Evolutionary conservation across 805 yeast genomes (phyloP).

Genomic region (Hanseniaspora singularis): DNA sequence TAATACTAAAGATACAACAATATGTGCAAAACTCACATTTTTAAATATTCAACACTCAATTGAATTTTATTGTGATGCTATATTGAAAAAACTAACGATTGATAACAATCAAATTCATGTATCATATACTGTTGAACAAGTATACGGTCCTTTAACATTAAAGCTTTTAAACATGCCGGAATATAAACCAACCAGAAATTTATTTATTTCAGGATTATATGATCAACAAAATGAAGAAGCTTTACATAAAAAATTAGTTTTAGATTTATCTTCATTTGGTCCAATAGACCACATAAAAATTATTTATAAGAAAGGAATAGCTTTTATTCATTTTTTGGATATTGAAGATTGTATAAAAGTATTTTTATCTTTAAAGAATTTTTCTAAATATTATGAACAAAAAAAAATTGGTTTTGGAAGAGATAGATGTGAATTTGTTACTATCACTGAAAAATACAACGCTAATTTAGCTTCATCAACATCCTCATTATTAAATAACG

Average conservation of each 20-base stretch:
- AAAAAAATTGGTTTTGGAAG: constrained; percentile 83
- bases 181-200: constrained; percentile 89
- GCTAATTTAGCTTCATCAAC: constrained; percentile 93
- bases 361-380: constrained; percentile 59
- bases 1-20: not conserved
- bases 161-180: constrained; percentile 51
- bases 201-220: constrained; percentile 70
- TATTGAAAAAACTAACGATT: constrained; percentile 67
- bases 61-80: constrained; percentile 86
- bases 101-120: constrained; percentile 71
- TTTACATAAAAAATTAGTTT: constrained; percentile 35
- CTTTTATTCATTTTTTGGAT: constrained; percentile 81
- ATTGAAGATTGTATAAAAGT: constrained; percentile 78
- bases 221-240: constrained; percentile 30
- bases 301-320: constrained; percentile 68
- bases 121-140: constrained; percentile 85
- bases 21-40: constrained; percentile 78
- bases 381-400: constrained; percentile 54
- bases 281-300: constrained; percentile 75
- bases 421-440: constrained; percentile 87
- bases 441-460: constrained; percentile 90
- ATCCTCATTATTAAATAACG: constrained; percentile 92
- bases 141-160: constrained; percentile 61
- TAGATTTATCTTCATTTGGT: constrained; percentile 65
- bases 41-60: constrained; percentile 80